These are phyloP conservation scores for Coniochaeta prunicola DNA, from an alignment of 2,329 filamentous ascomycete genomes.

Conservation along the genomic window DNA sequence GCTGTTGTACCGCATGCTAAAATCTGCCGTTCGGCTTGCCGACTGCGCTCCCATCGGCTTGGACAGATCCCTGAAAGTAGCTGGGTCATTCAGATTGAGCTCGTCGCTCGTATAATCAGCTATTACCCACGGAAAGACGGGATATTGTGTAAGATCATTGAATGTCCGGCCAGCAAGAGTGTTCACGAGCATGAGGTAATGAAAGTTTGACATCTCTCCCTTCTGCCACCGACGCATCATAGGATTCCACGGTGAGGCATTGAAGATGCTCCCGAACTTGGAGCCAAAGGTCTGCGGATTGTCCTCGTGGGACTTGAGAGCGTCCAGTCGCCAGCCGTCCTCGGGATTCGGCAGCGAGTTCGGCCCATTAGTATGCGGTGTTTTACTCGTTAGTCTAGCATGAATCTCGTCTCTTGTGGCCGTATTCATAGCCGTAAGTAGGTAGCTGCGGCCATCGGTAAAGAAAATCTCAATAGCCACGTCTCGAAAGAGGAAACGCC, in stretches of 20 bases:
- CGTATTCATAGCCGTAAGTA: conserved; percentile 76
- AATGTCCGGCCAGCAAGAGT: conserved; percentile 96
- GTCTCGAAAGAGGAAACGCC: conserved; percentile 89
- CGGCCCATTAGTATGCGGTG: conserved; percentile 68
- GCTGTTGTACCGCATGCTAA: conserved; percentile 75
- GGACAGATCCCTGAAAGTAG: conserved; percentile 81
- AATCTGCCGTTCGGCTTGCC: conserved; percentile 65
- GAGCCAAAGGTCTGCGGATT: conserved; percentile 62
- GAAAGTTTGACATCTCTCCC: conserved; percentile 96
- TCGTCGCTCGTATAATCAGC: conserved; percentile 95
- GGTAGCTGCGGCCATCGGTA: conserved; percentile 89
- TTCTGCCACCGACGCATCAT: conserved; percentile 85
- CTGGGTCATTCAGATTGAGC: conserved; percentile 76
- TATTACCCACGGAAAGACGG: conserved; percentile 94
- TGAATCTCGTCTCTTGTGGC: conserved; percentile 73
- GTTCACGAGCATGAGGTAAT: conserved; percentile 97
- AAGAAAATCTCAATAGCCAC: conserved; percentile 98
- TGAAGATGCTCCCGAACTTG: conserved; percentile 89
- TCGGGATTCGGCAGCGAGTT: conserved; percentile 69
- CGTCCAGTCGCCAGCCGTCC: conserved; percentile 87
- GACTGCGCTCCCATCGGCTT: conserved; percentile 97
- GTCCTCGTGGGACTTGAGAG: conserved; percentile 61
- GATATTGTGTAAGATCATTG: conserved; percentile 96
- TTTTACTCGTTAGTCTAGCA: conserved; percentile 66
- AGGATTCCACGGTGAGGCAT: conserved; percentile 71